Evolutionary conservation across 768 basidiomycete genomes (phyloP), one percentile per base, ranked within the genome.

Genomic region (Galerina marginata): DNA sequence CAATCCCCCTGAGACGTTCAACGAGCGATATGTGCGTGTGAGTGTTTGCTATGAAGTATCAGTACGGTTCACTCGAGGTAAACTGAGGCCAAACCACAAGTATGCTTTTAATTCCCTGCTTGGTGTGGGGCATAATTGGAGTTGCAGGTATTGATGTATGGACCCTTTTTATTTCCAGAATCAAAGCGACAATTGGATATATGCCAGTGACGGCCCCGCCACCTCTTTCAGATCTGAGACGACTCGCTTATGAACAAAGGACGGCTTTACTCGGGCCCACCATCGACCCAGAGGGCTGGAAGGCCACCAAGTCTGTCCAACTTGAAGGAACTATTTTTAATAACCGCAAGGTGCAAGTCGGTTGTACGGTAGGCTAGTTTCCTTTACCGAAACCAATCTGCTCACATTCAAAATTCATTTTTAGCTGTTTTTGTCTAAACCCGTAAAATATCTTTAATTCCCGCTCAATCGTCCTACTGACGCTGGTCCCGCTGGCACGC

Each of bases 261-360:
- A 69, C 67, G 36, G 69, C 73, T 16, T 61, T 79, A n/a, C 67
- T 73, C 11, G 75, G 75, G 14, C 81, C 78, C 12, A 67, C 71
- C 6, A 64, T 66, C 23, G 80, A 81, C 66, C 73, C 78, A 37
- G 74, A 76, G 37, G 79, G 79, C 23, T 81, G 80, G 80, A 62
- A 73, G 42, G 65, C 69, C n/a, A 49, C 69, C 1, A 62, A 69
- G 14, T 58, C 69, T 36, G 50, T 72, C 14, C 65, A 59, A 37
- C 52, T 78, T 12, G 56, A 64, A 46, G 78, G 75, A 20, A 20
- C 20, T 1, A 74, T 52, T 42, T 72, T 75, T 49, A 70, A 65
- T 29, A 52, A 65, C 36, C 73, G 72, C n/a, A 37, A 64, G n/a
- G 67, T 74, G 3, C 68, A 72, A 54, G 65, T 76, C 10, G 68